phyloP scores from a whole-genome alignment of 2,329 filamentous ascomycete genomes.

The Claviceps purpurea region DNA sequence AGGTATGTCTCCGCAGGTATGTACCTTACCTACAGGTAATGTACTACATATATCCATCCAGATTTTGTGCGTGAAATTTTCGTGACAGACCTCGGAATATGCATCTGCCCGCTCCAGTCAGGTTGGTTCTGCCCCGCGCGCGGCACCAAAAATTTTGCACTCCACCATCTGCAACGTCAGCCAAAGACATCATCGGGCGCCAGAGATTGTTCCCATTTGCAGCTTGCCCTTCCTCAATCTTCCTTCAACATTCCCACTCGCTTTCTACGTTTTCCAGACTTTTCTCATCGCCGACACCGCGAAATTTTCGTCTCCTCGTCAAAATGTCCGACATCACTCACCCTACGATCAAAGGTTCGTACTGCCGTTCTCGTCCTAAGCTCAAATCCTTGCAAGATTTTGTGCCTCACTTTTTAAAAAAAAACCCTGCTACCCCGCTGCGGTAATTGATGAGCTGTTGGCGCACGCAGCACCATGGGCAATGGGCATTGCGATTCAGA shows the following conservation, averaged over 20 bases:
- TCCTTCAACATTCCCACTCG: not conserved
- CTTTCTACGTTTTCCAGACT: constrained; percentile 3
- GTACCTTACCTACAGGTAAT: too few species aligned
- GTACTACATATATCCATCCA: too few species aligned
- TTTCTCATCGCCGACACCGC: constrained; percentile 2
- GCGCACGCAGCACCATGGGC: not conserved
- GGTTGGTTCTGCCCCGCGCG: not conserved
- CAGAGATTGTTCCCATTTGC: constrained; percentile 3
- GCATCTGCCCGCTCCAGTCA: not conserved
- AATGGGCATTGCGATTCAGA: not conserved
- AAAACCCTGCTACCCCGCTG: not conserved
- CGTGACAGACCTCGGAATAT: not conserved
- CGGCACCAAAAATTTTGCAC: constrained; percentile 3
- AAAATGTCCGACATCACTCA: constrained; percentile 57
- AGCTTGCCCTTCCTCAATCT: not conserved
- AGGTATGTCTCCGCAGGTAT: too few species aligned
- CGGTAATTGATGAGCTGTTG: not conserved
- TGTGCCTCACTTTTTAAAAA: not conserved
- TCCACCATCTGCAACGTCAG: constrained; percentile 1
- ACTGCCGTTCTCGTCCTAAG: constrained; percentile 5
- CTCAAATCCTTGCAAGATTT: not conserved
- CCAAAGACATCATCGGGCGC: constrained; percentile 1
- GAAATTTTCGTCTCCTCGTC: constrained; percentile 7
- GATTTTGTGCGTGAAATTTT: too few species aligned
- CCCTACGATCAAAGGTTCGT: constrained; percentile 57